Percentiles rank a stretch among this genome's conserved stretches.
Conservation (phyloP, 768 basidiomycete species). For the Cubamyces lactineus region DNA sequence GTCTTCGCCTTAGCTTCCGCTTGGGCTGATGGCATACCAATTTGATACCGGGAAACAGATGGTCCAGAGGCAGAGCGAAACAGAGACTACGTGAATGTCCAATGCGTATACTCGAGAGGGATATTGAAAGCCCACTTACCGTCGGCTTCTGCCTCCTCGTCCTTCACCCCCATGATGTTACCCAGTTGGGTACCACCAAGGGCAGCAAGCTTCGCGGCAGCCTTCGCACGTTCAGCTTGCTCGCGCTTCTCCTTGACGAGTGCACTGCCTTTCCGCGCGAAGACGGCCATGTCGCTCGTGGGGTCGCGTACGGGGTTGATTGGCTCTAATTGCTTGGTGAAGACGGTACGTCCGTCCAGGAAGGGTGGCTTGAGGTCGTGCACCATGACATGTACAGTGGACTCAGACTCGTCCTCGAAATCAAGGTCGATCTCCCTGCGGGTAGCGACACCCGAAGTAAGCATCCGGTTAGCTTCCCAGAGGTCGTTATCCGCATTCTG, state of each 20-base stretch:
- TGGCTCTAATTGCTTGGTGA: constrained; percentile 95
- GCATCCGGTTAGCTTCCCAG: constrained; percentile 98
- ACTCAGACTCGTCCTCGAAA: constrained; percentile 95
- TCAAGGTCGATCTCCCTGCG: constrained; percentile 88
- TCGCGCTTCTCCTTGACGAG: constrained; percentile 96
- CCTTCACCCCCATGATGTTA: constrained; percentile 96
- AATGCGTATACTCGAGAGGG: constrained; percentile 45
- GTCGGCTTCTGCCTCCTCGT: constrained; percentile 91
- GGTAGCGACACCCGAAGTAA: constrained; percentile 92
- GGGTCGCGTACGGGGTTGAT: constrained; percentile 95
- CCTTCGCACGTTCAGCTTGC: constrained; percentile 94
- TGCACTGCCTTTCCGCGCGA: constrained; percentile 95
- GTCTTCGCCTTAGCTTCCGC: constrained; percentile 51
- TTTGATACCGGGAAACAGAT: not conserved
- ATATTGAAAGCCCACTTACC: constrained; percentile 54
- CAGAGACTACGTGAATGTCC: constrained; percentile 78
- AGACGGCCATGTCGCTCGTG: constrained; percentile 93
- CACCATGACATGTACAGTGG: constrained; percentile 95
- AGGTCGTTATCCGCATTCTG: constrained; percentile 98
- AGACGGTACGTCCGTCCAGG: constrained; percentile 94
- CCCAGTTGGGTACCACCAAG: constrained; percentile 93
- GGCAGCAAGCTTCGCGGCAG: constrained; percentile 92
- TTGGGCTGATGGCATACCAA: constrained; percentile 42
- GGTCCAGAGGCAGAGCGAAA: constrained; percentile 25
- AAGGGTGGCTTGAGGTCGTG: constrained; percentile 98